Evolutionary conservation across 139 green algal species (phyloP), one percentile per base, ranked within the genome.

Genomic region (Tetradesmus lagerheimii): DNA sequence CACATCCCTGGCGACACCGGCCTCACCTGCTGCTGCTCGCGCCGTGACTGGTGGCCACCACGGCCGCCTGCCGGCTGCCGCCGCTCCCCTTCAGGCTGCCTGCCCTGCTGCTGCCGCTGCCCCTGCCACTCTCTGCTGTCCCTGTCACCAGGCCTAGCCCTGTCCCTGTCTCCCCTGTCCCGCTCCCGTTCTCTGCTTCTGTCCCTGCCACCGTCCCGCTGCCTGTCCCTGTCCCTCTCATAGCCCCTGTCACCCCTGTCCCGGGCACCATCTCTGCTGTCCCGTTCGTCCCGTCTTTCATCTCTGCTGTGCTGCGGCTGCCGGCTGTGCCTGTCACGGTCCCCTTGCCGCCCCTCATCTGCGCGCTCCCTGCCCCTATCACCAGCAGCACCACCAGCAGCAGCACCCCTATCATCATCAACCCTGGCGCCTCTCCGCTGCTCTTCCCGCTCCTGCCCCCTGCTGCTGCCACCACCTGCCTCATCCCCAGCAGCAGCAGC

Each of bases 141-240:
- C 35, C 75, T 45, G 35, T 71, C 79, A 47, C 39, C 38, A 14
- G 25, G 47, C 67, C 25, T 62, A 37, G 9, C 64, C 39, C 41
- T 34, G 27, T 43, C 77, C 66, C 57, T 41, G n/a, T 90, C 86
- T 38, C 86, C 39, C 29, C 79, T 85, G 25, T 64, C 79, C 27
- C 43, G 15, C 25, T 85, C 41, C 77, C 77, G 15, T n/a, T 81
- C 31, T 86, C 89, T 14, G 88, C 57, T 31, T 81, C 86, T 37
- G 77, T 85, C 53, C 9, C 67, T 31, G 20, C 75, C 62, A 5
- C 83, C 37, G 0, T 86, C 64, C 37, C 62, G 64, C 35, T 76
- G 34, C 80, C 86, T 43, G 31, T 91, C 88, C 4, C 86, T 29
- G 2, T 93, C 79, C 31, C 89, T 62, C 16, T 89, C 64, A 47